Percentiles rank a stretch among this genome's conserved stretches.
phyloP scores from a whole-genome alignment of 73 alveolate genomes.

The Paraurostyla sp. region DNA sequence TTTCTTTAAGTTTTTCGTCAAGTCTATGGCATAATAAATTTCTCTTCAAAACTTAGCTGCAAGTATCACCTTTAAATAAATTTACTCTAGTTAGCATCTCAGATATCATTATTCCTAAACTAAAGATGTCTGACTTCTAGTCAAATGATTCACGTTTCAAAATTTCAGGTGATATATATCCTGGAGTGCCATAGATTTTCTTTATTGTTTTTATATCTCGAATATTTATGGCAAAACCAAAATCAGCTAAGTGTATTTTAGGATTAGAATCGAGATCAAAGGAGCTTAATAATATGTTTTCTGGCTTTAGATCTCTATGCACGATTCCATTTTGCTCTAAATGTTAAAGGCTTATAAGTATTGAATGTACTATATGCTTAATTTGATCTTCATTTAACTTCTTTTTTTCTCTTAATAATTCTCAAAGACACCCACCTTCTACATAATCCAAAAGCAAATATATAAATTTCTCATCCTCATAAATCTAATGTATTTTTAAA shows the following conservation, averaged over 20 bases:
- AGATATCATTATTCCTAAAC: too few relatives aligned
- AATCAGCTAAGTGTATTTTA: background rate
- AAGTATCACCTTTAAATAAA: too few relatives aligned
- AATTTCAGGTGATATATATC: conserved; percentile 98
- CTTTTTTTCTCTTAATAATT: background rate
- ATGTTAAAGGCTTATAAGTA: conserved; percentile 25
- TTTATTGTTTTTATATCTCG: background rate
- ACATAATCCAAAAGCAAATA: background rate
- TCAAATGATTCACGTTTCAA: conserved; percentile 72
- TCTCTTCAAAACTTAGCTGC: too few relatives aligned
- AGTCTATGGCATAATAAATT: too few relatives aligned
- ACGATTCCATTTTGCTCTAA: conserved; percentile 35
- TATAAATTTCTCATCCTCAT: background rate
- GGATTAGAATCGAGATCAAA: background rate
- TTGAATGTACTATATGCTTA: background rate
- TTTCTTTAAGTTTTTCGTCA: too few relatives aligned
- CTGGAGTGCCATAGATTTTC: conserved; percentile 95
- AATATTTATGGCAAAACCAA: background rate
- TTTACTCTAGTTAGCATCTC: too few relatives aligned
- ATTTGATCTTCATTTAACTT: background rate
- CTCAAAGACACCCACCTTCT: conserved; percentile 24
- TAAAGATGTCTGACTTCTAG: conserved; percentile 11
- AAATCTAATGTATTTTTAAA: background rate
- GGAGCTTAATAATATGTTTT: conserved; percentile 47
- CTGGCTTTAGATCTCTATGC: conserved; percentile 71